Percentiles rank a stretch among this genome's conserved stretches.
phyloP scores from a whole-genome alignment of 768 basidiomycete genomes.

The Phlebiopsis gigantea region DNA sequence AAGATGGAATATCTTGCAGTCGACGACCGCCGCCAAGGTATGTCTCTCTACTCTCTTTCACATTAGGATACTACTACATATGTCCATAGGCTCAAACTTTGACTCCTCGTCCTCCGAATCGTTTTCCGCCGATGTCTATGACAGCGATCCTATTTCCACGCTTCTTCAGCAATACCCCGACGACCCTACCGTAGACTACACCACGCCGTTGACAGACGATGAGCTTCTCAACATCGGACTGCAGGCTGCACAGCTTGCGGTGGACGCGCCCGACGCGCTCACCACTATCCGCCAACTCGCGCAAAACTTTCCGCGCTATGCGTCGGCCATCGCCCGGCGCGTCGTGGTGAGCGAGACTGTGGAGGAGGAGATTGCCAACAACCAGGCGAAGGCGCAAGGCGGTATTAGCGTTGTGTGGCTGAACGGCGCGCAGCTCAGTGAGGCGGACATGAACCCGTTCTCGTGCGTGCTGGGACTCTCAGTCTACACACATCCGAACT shows the following conservation, averaged over 20 bases:
- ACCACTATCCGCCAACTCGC: constrained; percentile 60
- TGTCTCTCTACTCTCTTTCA: neutral
- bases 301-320: constrained; percentile 89
- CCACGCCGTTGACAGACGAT: constrained; percentile 18
- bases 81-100: neutral
- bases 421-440: constrained; percentile 63
- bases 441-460: constrained; percentile 67
- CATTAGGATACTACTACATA: neutral
- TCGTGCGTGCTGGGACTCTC: constrained; percentile 33
- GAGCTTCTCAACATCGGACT: constrained; percentile 60
- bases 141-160: constrained; percentile 18
- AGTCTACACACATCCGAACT: neutral
- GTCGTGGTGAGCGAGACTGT: constrained; percentile 49
- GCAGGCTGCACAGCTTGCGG: constrained; percentile 72
- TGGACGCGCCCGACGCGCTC: constrained; percentile 49
- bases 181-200: constrained; percentile 17
- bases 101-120: constrained; percentile 3
- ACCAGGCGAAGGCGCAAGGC: constrained; percentile 46
- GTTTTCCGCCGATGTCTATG: neutral
- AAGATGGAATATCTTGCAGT: constrained; percentile 95
- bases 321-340: constrained; percentile 65
- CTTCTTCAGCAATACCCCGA: constrained; percentile 25
- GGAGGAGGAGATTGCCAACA: constrained; percentile 48
- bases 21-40: constrained; percentile 62
- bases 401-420: constrained; percentile 68